These are phyloP conservation scores for Globisporangium recalcitrans DNA, from an alignment of 352 stramenopile genomes.

Conservation along the genomic window DNA sequence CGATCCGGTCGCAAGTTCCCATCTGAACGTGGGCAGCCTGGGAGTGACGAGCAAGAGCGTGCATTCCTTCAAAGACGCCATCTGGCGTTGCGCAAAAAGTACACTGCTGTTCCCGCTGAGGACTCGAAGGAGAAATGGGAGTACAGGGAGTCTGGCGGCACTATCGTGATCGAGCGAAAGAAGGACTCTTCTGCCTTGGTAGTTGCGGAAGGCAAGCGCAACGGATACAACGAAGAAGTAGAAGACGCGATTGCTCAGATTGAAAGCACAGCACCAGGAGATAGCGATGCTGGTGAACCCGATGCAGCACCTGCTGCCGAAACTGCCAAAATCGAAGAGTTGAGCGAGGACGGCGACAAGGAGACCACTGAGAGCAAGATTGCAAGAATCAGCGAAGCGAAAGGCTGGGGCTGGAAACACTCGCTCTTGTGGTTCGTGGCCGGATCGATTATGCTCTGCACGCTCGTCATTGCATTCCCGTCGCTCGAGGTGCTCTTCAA, in stretches of 20 bases:
- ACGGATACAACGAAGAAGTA: neutral
- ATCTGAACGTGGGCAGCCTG: constrained; percentile 35
- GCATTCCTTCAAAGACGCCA: constrained; percentile 40
- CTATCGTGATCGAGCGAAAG: constrained; percentile 18
- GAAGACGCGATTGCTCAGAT: neutral
- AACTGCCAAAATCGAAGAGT: constrained; percentile 5
- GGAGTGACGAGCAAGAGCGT: constrained; percentile 48
- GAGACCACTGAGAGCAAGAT: constrained; percentile 31
- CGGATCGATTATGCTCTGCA: constrained; percentile 31
- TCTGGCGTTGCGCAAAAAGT: constrained; percentile 33
- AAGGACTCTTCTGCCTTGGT: constrained; percentile 4
- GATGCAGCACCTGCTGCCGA: neutral
- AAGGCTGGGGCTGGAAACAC: constrained; percentile 34
- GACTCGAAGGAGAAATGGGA: constrained; percentile 22
- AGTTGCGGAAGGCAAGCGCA: neutral
- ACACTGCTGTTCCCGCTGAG: constrained; percentile 22
- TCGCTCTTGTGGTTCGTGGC: constrained; percentile 35
- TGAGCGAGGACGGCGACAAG: constrained; percentile 12
- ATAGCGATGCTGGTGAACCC: neutral
- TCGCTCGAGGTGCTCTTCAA: constrained; percentile 33
- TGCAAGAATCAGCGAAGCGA: constrained; percentile 25
- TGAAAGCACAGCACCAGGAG: neutral
- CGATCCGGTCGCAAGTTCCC: constrained; percentile 40
- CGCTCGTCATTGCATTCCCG: constrained; percentile 34
- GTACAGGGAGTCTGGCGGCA: constrained; percentile 9